These are phyloP conservation scores for Acacia pycnantha DNA, from an alignment of 331 rosid genomes.

Conservation along the genomic window DNA sequence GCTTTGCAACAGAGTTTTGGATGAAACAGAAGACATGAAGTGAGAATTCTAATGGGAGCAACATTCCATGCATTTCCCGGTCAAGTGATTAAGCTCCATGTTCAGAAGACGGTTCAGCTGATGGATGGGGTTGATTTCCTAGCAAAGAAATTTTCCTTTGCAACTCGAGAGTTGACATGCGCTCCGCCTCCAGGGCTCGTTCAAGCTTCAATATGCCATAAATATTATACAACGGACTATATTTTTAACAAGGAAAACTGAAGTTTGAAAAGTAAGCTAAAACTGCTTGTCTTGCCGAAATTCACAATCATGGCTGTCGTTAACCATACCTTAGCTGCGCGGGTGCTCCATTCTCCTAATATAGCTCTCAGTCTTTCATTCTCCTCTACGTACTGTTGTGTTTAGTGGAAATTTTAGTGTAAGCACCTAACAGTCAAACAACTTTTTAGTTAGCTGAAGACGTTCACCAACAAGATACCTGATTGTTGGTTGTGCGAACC, in stretches of 20 bases:
- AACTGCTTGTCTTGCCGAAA: neutral
- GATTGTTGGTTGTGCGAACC: conserved; percentile 85
- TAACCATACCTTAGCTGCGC: conserved; percentile 86
- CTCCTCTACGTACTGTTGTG: conserved; percentile 85
- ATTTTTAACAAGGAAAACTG: neutral
- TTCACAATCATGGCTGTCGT: neutral
- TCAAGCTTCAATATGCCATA: conserved; percentile 60
- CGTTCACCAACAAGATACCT: conserved; percentile 46
- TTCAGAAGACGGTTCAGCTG: conserved; percentile 46
- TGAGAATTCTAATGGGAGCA: neutral
- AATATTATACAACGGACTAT: neutral
- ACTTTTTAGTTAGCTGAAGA: conserved; percentile 5
- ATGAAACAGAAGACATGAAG: neutral
- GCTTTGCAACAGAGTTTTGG: neutral
- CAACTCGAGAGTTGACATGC: conserved; percentile 73
- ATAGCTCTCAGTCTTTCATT: conserved; percentile 94
- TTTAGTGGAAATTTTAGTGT: conserved; percentile 4
- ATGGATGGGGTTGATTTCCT: conserved; percentile 44
- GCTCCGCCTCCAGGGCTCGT: conserved; percentile 84
- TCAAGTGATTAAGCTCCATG: conserved; percentile 37
- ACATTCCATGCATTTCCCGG: conserved; percentile 2
- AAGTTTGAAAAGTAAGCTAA: neutral
- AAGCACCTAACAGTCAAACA: conserved; percentile 11
- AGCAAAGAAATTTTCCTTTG: conserved; percentile 68
- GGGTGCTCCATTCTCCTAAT: conserved; percentile 94